phyloP scores from a whole-genome alignment of 2,329 filamentous ascomycete genomes.

The Clonostachys rosea region DNA sequence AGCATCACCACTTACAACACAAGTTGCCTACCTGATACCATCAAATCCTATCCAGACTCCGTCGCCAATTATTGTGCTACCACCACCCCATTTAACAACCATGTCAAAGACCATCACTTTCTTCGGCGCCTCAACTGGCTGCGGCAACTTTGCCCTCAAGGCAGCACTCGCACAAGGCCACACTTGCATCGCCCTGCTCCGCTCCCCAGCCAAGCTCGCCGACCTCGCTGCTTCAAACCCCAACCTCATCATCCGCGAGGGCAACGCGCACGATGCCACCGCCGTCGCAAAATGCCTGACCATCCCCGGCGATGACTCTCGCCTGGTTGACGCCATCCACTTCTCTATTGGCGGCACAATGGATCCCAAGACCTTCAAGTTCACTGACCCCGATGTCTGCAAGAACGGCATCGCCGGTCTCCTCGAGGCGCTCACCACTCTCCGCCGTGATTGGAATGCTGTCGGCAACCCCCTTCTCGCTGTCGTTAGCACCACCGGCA shows the following conservation, averaged over 20 bases:
- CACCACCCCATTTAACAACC: neutral
- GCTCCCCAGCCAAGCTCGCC: constrained; percentile 31
- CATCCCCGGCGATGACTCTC: constrained; percentile 12
- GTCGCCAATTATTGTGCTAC: too few species aligned
- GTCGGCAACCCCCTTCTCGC: constrained; percentile 24
- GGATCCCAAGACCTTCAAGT: constrained; percentile 19
- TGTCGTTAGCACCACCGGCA: constrained; percentile 34
- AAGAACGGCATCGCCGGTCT: constrained; percentile 26
- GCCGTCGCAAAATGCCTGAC: constrained; percentile 24
- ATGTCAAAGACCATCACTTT: constrained; percentile 10
- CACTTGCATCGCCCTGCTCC: constrained; percentile 31
- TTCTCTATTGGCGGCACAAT: constrained; percentile 29
- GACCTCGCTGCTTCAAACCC: constrained; percentile 5
- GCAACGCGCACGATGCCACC: constrained; percentile 26
- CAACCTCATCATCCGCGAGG: constrained; percentile 28
- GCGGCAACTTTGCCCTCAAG: constrained; percentile 28
- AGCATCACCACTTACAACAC: too few species aligned
- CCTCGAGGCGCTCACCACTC: constrained; percentile 18
- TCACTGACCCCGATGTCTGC: constrained; percentile 30
- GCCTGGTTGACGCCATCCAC: constrained; percentile 28
- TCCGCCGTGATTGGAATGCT: constrained; percentile 8
- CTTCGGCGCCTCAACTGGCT: constrained; percentile 37
- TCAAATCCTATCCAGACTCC: too few species aligned
- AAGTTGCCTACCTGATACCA: too few species aligned
- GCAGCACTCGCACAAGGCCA: constrained; percentile 25